Conservation (phyloP, 2,329 filamentous ascomycete species). For the Epichloe sylvatica region DNA sequence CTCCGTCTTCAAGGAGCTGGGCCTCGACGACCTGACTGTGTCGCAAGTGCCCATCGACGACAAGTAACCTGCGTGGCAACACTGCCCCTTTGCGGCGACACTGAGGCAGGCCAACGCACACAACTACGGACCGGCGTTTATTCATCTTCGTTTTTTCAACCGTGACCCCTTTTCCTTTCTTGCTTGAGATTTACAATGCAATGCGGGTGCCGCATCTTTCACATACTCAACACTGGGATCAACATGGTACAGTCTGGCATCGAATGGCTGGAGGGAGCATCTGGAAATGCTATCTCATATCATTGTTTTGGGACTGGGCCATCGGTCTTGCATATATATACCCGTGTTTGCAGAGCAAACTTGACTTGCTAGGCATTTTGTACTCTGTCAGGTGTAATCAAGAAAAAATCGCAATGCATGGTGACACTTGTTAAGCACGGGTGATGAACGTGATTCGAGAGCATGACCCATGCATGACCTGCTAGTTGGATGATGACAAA, state of each 20-base stretch:
- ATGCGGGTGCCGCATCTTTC: neutral
- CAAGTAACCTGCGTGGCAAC: neutral
- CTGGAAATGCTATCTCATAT: neutral
- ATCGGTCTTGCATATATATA: neutral
- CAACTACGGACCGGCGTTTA: neutral
- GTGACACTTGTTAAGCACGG: neutral
- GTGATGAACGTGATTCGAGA: neutral
- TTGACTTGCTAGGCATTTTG: neutral
- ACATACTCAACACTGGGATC: neutral
- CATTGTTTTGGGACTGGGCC: neutral
- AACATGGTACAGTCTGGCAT: neutral
- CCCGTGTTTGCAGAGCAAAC: neutral
- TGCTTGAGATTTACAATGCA: neutral
- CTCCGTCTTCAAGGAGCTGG: constrained; percentile 39
- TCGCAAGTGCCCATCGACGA: neutral
- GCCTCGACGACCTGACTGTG: constrained; percentile 21
- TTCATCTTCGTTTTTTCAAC: neutral
- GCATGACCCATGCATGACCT: too few relatives aligned
- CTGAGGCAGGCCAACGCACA: neutral
- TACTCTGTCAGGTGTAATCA: neutral
- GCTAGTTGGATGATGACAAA: too few relatives aligned
- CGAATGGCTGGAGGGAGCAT: neutral
- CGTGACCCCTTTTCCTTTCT: neutral
- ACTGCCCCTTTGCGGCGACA: neutral
- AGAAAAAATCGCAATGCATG: neutral